These are phyloP conservation scores for Ostreobium quekettii DNA, from an alignment of 139 green algal genomes.

Conservation along the genomic window DNA sequence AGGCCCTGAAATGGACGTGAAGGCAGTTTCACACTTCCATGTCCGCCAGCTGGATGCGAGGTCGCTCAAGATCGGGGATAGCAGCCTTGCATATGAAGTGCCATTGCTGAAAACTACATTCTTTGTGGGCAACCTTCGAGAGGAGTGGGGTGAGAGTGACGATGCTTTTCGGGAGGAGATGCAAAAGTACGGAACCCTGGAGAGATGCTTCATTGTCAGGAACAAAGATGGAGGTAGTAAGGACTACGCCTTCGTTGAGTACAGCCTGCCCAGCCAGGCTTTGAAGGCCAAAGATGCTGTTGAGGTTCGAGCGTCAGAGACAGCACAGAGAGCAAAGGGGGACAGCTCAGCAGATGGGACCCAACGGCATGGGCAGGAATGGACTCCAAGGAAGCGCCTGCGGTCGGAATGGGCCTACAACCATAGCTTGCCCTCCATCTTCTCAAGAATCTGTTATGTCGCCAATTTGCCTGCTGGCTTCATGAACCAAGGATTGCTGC, in stretches of 20 bases:
- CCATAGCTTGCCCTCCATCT: constrained; percentile 12
- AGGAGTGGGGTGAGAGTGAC: constrained; percentile 11
- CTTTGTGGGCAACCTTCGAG: constrained; percentile 14
- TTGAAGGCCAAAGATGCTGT: constrained; percentile 2
- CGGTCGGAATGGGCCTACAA: constrained; percentile 20
- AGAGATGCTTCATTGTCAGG: constrained; percentile 13
- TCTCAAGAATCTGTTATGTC: constrained; percentile 20
- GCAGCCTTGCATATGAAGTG: constrained; percentile 4
- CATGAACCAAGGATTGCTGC: constrained; percentile 6
- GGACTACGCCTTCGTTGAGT: constrained; percentile 21
- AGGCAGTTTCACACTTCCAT: not conserved
- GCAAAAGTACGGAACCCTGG: not conserved
- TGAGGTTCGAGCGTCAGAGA: constrained; percentile 9
- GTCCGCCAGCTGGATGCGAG: not conserved
- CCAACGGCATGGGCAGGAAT: not conserved
- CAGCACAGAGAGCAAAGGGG: constrained; percentile 3
- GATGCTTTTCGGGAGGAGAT: constrained; percentile 5
- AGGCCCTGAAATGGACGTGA: constrained; percentile 1
- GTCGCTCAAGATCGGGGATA: not conserved
- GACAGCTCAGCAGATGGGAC: not conserved
- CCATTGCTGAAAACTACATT: constrained; percentile 11
- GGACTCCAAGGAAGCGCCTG: constrained; percentile 7
- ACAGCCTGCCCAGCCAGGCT: constrained; percentile 1
- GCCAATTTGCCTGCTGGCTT: constrained; percentile 15
- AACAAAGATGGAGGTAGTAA: constrained; percentile 16